These are phyloP conservation scores for Piper longum DNA, from an alignment of 164 flowering plant genomes.

Conservation along the genomic window DNA sequence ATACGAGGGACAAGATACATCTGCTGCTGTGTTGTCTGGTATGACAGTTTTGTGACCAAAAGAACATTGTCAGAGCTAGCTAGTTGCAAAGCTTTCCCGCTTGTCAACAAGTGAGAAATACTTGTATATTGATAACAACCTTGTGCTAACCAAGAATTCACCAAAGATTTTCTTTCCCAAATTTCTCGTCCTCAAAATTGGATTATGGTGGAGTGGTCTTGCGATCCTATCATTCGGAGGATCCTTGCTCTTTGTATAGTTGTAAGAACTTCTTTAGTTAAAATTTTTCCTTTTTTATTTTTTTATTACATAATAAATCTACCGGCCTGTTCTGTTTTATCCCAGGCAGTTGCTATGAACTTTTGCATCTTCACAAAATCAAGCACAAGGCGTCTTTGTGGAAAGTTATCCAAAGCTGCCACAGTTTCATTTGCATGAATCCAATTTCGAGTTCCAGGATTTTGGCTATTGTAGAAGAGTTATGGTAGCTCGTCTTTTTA, in stretches of 20 bases:
- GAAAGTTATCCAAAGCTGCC: too few relatives aligned
- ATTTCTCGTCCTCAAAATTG: background rate
- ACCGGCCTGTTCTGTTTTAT: background rate
- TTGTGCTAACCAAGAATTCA: background rate
- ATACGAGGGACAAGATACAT: conserved; percentile 33
- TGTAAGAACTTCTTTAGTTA: background rate
- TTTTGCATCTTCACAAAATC: too few relatives aligned
- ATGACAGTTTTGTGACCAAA: conserved; percentile 1
- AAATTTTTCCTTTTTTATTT: background rate
- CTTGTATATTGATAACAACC: background rate
- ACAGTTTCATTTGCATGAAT: too few relatives aligned
- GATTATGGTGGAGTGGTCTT: background rate
- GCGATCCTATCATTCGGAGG: background rate
- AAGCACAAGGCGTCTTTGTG: too few relatives aligned
- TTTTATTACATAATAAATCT: background rate
- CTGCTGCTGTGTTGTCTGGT: background rate
- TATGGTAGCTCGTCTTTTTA: too few relatives aligned
- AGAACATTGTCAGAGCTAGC: background rate
- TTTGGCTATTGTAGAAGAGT: too few relatives aligned
- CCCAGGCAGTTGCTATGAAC: too few relatives aligned
- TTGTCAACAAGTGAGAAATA: too few relatives aligned
- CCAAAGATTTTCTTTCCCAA: background rate
- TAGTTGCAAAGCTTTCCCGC: background rate
- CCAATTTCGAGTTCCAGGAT: too few relatives aligned
- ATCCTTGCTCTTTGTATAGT: background rate